Evolutionary conservation across 371 early-diverging fungal genomes (phyloP).

Genomic region (Actinomucor elegans): DNA sequence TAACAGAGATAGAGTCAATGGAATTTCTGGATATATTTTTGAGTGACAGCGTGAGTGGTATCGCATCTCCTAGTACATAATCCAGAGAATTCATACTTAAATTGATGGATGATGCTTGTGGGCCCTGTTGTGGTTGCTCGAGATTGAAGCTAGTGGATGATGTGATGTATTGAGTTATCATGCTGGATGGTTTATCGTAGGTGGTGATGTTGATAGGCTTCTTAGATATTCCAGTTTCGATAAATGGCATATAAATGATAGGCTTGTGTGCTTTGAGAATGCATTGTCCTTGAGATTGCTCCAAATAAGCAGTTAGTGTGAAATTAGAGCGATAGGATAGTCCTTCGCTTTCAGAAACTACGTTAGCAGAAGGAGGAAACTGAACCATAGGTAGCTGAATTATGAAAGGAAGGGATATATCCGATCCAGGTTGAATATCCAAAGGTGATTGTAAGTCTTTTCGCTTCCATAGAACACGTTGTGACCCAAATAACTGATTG

Average conservation of each 20-base stretch:
- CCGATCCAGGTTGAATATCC: neutral
- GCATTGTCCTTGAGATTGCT: neutral
- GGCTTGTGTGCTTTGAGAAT: neutral
- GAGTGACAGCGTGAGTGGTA: neutral
- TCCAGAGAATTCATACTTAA: slow-evolving; percentile 1
- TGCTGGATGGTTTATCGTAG: neutral
- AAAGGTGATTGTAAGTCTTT: neutral
- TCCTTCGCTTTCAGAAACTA: slow-evolving; percentile 1
- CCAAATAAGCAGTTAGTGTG: slow-evolving; percentile 12
- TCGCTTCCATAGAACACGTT: slow-evolving; percentile 9
- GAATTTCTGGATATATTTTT: neutral
- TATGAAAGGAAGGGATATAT: slow-evolving; percentile 14
- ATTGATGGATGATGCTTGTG: neutral
- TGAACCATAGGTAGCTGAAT: slow-evolving; percentile 21
- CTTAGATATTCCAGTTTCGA: slow-evolving; percentile 17
- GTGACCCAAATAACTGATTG: slow-evolving; percentile 14
- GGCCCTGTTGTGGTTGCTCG: neutral
- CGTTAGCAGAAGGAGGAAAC: slow-evolving; percentile 15
- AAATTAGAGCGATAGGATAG: slow-evolving; percentile 10
- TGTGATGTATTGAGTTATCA: too few species aligned
- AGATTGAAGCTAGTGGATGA: neutral
- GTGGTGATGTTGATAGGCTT: neutral
- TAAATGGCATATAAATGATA: slow-evolving; percentile 14
- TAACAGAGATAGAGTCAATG: neutral
- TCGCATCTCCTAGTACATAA: slow-evolving; percentile 22